A percentile compares a stretch with the other conserved stretches of the same genome.
phyloP scores from a whole-genome alignment of 352 stramenopile genomes.

The Globisporangium polare region DNA sequence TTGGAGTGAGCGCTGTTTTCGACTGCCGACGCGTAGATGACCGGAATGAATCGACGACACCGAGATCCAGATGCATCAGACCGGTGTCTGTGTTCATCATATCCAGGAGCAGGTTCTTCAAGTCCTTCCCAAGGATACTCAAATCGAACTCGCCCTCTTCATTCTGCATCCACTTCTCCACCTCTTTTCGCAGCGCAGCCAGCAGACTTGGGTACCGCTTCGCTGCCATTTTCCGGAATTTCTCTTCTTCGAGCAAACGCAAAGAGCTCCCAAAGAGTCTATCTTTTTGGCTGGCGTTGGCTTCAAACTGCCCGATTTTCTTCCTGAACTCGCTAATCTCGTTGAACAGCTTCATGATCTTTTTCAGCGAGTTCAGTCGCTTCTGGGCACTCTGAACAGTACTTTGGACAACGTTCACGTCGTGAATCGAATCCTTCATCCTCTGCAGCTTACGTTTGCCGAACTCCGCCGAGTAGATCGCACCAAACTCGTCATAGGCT shows the following conservation, averaged over 20 bases:
- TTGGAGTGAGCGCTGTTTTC: conserved; percentile 28
- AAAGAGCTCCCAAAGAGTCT: conserved; percentile 73
- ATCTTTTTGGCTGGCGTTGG: conserved; percentile 64
- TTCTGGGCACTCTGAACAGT: conserved; percentile 50
- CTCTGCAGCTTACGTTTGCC: conserved; percentile 33
- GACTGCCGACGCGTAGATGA: conserved; percentile 28
- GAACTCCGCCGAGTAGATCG: conserved; percentile 40
- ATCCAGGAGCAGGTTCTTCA: conserved; percentile 69
- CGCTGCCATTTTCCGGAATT: conserved; percentile 65
- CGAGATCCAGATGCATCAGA: conserved; percentile 82
- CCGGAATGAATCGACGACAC: conserved; percentile 31
- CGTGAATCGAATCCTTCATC: conserved; percentile 37
- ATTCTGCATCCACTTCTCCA: conserved; percentile 70
- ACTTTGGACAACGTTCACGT: conserved; percentile 41
- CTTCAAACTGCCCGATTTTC: conserved; percentile 74
- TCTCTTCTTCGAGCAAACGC: conserved; percentile 72
- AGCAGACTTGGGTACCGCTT: conserved; percentile 65
- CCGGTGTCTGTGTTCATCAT: conserved; percentile 83
- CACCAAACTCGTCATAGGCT: conserved; percentile 32
- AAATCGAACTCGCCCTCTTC: conserved; percentile 72
- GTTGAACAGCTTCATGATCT: conserved; percentile 75
- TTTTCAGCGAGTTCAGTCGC: conserved; percentile 64
- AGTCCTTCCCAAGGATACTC: conserved; percentile 59
- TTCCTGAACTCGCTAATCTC: conserved; percentile 68
- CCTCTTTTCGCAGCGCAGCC: conserved; percentile 50